Evolutionary conservation across 305 asterid species (phyloP), one percentile per base, ranked within the genome.

Genomic region (Withania somnifera): DNA sequence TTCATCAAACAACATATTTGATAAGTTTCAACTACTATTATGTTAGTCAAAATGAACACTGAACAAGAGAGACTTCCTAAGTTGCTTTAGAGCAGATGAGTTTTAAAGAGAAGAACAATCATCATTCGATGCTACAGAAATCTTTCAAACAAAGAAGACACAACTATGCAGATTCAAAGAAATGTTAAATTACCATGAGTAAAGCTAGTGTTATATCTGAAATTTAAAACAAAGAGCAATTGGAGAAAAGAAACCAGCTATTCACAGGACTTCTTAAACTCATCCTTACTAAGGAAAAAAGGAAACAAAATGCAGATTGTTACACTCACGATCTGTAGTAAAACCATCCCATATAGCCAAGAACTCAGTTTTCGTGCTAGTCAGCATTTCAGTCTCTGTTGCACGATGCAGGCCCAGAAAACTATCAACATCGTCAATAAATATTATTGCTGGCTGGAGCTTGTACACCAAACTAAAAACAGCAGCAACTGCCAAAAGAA

Each of bases 321-420:
- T 45, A 45, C 76, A 66, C 98, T 81, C 88, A 95, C 97, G 89
- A 82, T 95, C 97, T 8, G 98, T 95, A 54, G 97, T 90, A 88
- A 95, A 93, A 79, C 98, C 98, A 90, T 95, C 98, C 98, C 98
- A 93, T 83, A 95, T 79, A 81, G 98, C 92, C 98, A 95, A 93
- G 87, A 95, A 95, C 82, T 95, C 98, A 40, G 98, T 93, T 85
- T 95, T 95, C 98, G 92, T 93, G 89, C 92, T 92, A 71, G 87
- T 87, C 69, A 92, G 81, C 61, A 94, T 92, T 89, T 95, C 97
- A 76, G 90, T 91, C 61, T 95, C 98, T 51, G 90, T 77, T 71
- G 90, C 64, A 89, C 89, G 92, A 66, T 95, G 98, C 84, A 91
- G 97, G 22, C 98, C 98, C 89, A 93, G 83, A 82, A 95, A 93